Percentiles rank a stretch among this genome's conserved stretches.
Conservation (phyloP, 306 rosid genomes). For the Dryas octopetala region DNA sequence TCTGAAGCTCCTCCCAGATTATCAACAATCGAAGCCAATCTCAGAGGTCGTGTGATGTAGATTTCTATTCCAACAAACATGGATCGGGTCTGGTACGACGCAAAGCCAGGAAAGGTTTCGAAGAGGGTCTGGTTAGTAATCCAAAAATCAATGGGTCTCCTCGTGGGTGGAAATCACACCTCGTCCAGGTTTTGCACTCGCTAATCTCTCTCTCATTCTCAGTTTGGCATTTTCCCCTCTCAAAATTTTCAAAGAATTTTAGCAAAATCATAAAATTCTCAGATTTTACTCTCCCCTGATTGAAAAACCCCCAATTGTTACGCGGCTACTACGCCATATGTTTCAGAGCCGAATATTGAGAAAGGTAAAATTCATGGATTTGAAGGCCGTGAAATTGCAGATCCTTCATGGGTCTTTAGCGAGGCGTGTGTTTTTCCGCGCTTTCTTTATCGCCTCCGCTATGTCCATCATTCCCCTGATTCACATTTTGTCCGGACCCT, state of each 20-base stretch:
- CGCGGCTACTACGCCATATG: not conserved
- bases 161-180: conserved; percentile 97
- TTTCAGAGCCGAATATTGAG: conserved; percentile 15
- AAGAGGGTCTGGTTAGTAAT: conserved; percentile 73
- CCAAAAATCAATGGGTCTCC: conserved; percentile 79
- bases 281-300: not conserved
- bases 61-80: not conserved
- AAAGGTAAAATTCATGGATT: conserved; percentile 35
- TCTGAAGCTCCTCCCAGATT: not conserved
- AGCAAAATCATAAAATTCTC: not conserved
- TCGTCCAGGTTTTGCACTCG: conserved; percentile 97
- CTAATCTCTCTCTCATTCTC: conserved; percentile 30
- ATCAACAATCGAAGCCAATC: not conserved
- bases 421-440: conserved; percentile 49
- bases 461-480: conserved; percentile 58
- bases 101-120: conserved; percentile 45
- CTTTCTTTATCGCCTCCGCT: conserved; percentile 54
- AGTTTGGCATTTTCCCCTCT: conserved; percentile 30
- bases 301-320: not conserved
- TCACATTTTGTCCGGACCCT: conserved; percentile 44
- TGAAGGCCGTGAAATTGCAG: conserved; percentile 44
- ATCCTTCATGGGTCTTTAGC: conserved; percentile 51
- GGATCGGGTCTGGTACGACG: conserved; percentile 50
- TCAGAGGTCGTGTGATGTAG: conserved; percentile 10
- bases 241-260: not conserved